These are phyloP conservation scores for Piper betle DNA, from an alignment of 164 flowering plant genomes.

Conservation along the genomic window DNA sequence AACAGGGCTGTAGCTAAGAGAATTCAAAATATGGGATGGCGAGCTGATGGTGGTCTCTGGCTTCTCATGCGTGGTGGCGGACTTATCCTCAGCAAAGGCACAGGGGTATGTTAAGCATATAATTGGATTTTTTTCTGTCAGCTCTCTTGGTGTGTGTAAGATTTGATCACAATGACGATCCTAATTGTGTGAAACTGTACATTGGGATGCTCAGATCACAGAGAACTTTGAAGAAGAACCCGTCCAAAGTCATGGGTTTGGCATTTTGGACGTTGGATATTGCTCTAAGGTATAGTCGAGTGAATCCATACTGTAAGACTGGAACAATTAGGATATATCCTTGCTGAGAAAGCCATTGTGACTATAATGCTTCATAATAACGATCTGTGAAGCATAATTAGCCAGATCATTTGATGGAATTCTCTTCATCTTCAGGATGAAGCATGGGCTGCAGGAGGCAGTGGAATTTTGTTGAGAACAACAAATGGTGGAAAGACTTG, in stretches of 20 bases:
- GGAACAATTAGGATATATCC: neutral
- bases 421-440: constrained; percentile 46
- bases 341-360: neutral
- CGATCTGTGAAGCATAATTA: neutral
- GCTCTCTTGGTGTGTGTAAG: neutral
- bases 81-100: constrained; percentile 91
- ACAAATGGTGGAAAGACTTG: constrained; percentile 92
- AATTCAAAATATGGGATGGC: constrained; percentile 99
- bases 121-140: too few relatives aligned
- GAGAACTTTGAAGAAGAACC: constrained; percentile 93
- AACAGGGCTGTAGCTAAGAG: constrained; percentile 87
- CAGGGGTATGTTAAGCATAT: constrained; percentile 45
- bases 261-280: constrained; percentile 94
- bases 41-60: constrained; percentile 99
- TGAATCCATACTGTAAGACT: neutral
- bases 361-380: neutral
- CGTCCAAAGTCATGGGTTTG: constrained; percentile 97
- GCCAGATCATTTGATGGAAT: neutral
- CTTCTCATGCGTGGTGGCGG: constrained; percentile 99
- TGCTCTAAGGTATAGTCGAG: constrained; percentile 58
- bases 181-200: neutral
- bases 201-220: constrained; percentile 40
- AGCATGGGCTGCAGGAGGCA: constrained; percentile 99
- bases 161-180: neutral
- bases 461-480: constrained; percentile 82